These are phyloP conservation scores for Pythium plurisporium DNA, from an alignment of 352 stramenopile species.

Conservation along the genomic window DNA sequence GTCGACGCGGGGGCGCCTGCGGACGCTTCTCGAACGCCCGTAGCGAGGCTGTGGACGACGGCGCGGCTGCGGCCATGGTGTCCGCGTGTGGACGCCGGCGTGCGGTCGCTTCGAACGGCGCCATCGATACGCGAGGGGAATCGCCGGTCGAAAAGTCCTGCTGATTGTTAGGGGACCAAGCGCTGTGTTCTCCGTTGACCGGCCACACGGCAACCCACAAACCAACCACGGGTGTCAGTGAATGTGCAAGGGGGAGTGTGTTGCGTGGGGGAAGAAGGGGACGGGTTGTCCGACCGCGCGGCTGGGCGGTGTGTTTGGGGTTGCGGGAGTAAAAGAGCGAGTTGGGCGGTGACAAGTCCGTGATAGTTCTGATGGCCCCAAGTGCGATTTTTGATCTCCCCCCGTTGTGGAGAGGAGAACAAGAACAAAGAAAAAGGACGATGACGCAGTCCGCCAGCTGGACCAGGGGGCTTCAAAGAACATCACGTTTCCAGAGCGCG, in stretches of 20 bases:
- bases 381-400: not conserved
- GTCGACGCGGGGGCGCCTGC: not conserved
- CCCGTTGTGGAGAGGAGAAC: slow-evolving; percentile 2
- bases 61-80: not conserved
- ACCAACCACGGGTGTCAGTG: slow-evolving; percentile 8
- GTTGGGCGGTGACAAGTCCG: not conserved
- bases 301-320: slow-evolving; percentile 3
- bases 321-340: slow-evolving; percentile 12
- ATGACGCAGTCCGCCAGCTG: slow-evolving; percentile 12
- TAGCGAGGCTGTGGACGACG: not conserved
- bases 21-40: not conserved
- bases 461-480: slow-evolving; percentile 2
- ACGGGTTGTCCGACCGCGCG: not conserved
- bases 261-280: slow-evolving; percentile 8
- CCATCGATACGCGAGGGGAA: not conserved
- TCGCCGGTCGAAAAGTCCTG: not conserved
- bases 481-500: not conserved
- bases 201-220: not conserved
- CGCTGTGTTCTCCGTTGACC: not conserved
- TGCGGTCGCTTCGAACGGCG: not conserved
- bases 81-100: not conserved
- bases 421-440: slow-evolving; percentile 6
- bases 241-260: not conserved
- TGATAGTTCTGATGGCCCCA: slow-evolving; percentile 5
- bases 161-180: not conserved